phyloP scores from a whole-genome alignment of 1,284 basidiomycete genomes.

The Acaromyces ingoldii region DNA sequence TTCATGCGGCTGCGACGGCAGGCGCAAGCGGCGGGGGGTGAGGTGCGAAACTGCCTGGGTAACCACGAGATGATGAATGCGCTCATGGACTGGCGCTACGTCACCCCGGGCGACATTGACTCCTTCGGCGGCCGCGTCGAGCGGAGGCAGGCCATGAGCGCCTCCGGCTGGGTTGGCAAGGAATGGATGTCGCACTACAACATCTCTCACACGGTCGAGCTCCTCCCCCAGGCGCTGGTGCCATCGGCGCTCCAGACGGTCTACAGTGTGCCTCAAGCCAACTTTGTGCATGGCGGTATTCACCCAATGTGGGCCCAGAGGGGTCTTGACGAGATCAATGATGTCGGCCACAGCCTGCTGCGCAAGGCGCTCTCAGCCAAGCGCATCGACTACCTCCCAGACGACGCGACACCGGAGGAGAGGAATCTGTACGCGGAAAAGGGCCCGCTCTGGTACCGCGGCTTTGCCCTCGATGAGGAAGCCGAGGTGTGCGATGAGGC shows the following conservation, averaged over 20 bases:
- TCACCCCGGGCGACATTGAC: conserved; percentile 51
- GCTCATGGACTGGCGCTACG: conserved; percentile 53
- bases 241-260: neutral
- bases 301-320: conserved; percentile 27
- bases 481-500: conserved; percentile 22
- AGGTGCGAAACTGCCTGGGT: conserved; percentile 32
- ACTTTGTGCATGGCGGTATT: conserved; percentile 48
- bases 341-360: conserved; percentile 25
- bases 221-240: conserved; percentile 16
- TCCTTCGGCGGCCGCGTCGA: conserved; percentile 39
- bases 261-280: conserved; percentile 8
- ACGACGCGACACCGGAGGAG: conserved; percentile 25
- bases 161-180: conserved; percentile 52
- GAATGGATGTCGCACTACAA: conserved; percentile 40
- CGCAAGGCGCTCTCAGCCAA: conserved; percentile 23
- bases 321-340: conserved; percentile 34
- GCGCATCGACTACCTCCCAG: conserved; percentile 15
- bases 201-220: conserved; percentile 24
- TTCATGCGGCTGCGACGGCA: conserved; percentile 34
- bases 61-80: conserved; percentile 48
- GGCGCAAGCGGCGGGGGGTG: conserved; percentile 23
- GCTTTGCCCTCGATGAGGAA: conserved; percentile 33
- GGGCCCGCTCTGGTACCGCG: conserved; percentile 49
- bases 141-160: conserved; percentile 34
- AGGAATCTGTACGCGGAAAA: conserved; percentile 20